Conservation (phyloP, 345 rosid genomes). For the Litchi chinensis region DNA sequence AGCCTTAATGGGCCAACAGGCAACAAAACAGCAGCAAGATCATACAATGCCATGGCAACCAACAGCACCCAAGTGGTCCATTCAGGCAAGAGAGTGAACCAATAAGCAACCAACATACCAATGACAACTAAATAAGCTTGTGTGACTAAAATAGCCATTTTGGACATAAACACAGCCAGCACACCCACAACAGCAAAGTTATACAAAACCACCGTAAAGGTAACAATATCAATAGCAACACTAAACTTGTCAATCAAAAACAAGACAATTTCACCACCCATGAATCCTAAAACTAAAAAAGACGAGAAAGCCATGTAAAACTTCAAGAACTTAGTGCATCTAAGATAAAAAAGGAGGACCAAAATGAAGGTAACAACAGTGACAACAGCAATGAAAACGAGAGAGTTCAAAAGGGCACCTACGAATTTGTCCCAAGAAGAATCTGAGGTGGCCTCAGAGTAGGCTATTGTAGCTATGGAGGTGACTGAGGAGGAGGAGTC, state of each 20-base stretch:
- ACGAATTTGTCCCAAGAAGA: constrained; percentile 82
- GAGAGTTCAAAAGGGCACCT: constrained; percentile 83
- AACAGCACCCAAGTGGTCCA: constrained; percentile 96
- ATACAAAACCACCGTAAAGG: constrained; percentile 58
- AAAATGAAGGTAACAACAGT: constrained; percentile 73
- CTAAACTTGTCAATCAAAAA: constrained; percentile 53
- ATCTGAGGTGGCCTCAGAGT: constrained; percentile 69
- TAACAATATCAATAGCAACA: constrained; percentile 65
- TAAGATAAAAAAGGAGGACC: constrained; percentile 83
- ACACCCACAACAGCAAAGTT: constrained; percentile 88
- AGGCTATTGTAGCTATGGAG: constrained; percentile 78
- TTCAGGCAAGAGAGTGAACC: constrained; percentile 88
- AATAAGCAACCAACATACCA: constrained; percentile 88
- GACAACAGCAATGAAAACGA: constrained; percentile 74
- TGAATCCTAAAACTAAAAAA: constrained; percentile 70
- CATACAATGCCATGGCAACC: constrained; percentile 81
- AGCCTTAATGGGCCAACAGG: constrained; percentile 92
- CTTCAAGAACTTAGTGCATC: constrained; percentile 75
- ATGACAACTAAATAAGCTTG: constrained; percentile 81
- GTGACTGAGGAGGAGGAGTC: constrained; percentile 41
- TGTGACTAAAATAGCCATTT: constrained; percentile 80
- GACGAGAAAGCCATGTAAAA: constrained; percentile 86
- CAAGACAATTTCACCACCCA: constrained; percentile 78
- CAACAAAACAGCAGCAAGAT: constrained; percentile 90
- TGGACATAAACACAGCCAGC: constrained; percentile 84